Percentiles rank a stretch among this genome's conserved stretches.
Conservation (phyloP, 1,284 basidiomycete genomes). For the Cutaneotrichosporon sp. region DNA sequence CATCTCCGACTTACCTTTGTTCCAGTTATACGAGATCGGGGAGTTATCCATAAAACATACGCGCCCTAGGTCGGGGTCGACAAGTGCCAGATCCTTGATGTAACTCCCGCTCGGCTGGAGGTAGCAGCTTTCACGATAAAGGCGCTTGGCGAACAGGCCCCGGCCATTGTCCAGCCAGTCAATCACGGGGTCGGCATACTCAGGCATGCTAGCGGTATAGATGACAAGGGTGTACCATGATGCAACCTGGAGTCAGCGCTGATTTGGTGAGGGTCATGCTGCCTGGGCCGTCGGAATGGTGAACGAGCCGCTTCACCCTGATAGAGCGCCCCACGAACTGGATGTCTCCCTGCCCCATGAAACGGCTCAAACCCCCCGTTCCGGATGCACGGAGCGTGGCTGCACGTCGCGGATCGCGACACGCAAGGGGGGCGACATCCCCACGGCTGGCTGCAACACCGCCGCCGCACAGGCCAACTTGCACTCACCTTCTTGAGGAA, state of each 20-base stretch:
- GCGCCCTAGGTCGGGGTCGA: conserved; percentile 81
- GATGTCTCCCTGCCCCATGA: too few relatives aligned
- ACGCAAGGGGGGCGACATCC: too few relatives aligned
- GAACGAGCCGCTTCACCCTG: too few relatives aligned
- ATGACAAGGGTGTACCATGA: conserved; percentile 98
- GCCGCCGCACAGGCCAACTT: neutral
- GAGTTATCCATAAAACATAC: conserved; percentile 97
- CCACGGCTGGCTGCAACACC: neutral
- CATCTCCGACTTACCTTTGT: conserved; percentile 70
- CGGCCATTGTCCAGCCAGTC: conserved; percentile 97
- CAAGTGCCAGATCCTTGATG: conserved; percentile 82
- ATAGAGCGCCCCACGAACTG: too few relatives aligned
- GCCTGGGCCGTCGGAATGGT: too few relatives aligned
- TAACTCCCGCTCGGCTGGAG: conserved; percentile 87
- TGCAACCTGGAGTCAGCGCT: conserved; percentile 63
- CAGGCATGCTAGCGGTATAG: conserved; percentile 97
- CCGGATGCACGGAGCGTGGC: neutral
- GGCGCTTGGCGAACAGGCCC: conserved; percentile 76
- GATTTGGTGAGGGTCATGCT: neutral
- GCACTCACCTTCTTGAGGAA: conserved; percentile 79
- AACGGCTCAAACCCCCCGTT: neutral
- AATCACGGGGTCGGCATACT: conserved; percentile 99
- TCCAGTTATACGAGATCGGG: conserved; percentile 84
- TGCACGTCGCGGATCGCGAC: neutral
- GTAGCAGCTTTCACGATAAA: conserved; percentile 93